phyloP scores from a whole-genome alignment of 208 protist species.

The Wallacemonas collosoma region DNA sequence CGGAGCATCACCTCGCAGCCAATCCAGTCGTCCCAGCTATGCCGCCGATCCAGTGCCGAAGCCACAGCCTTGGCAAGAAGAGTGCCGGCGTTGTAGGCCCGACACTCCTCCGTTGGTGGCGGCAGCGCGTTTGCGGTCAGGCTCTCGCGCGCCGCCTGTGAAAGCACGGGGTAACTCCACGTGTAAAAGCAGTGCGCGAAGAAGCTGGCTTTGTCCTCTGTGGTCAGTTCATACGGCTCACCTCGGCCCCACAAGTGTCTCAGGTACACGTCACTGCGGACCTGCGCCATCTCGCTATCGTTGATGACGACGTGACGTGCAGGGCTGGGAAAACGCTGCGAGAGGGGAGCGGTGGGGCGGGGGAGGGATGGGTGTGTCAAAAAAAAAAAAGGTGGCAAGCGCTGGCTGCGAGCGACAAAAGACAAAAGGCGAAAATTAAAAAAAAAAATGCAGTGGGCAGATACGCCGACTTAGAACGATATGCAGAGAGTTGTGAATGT shows the following conservation, averaged over 20 bases:
- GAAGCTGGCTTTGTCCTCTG: slow-evolving; percentile 41
- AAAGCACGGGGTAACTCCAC: slow-evolving; percentile 43
- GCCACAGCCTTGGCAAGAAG: slow-evolving; percentile 39
- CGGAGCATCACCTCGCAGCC: slow-evolving; percentile 38
- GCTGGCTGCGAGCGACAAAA: too few relatives aligned
- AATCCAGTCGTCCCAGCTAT: slow-evolving; percentile 51
- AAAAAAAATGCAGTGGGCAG: too few relatives aligned
- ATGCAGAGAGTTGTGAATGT: too few relatives aligned
- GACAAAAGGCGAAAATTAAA: too few relatives aligned
- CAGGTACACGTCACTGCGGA: slow-evolving; percentile 14
- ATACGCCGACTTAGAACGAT: too few relatives aligned
- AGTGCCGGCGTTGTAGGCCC: slow-evolving; percentile 37
- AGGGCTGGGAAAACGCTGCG: too few relatives aligned
- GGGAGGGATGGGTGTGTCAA: too few relatives aligned
- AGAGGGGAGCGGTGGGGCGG: too few relatives aligned
- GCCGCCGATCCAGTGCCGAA: slow-evolving; percentile 27
- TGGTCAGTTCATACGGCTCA: slow-evolving; percentile 37
- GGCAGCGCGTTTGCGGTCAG: slow-evolving; percentile 44
- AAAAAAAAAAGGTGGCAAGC: too few relatives aligned
- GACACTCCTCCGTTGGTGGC: slow-evolving; percentile 21
- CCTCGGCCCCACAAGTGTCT: slow-evolving; percentile 48
- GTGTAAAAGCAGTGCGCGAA: slow-evolving; percentile 44
- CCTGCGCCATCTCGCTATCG: background rate
- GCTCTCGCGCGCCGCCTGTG: slow-evolving; percentile 44
- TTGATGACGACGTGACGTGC: too few relatives aligned